Conservation (phyloP, 305 asterid species). For the Fraxinus latifolia region DNA sequence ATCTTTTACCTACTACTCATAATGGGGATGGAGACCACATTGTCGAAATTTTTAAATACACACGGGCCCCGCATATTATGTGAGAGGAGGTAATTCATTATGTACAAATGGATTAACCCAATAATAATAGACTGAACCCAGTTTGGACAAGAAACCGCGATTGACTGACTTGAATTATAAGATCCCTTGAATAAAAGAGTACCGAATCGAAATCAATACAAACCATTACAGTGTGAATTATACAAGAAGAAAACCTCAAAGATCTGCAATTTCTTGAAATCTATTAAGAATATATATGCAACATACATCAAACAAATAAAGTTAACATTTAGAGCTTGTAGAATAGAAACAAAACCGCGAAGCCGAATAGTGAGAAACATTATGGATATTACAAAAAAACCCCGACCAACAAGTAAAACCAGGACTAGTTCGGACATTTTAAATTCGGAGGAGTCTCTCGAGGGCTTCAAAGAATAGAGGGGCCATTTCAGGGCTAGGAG, state of each 20-base stretch:
- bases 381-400: neutral
- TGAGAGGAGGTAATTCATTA: too few species aligned
- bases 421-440: conserved; percentile 12
- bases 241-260: neutral
- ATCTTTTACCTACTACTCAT: too few species aligned
- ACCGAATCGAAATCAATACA: neutral
- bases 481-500: conserved; percentile 83
- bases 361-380: neutral
- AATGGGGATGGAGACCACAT: too few species aligned
- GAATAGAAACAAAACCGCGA: neutral
- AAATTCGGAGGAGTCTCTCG: conserved; percentile 62
- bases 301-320: neutral
- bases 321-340: neutral
- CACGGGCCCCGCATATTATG: too few species aligned
- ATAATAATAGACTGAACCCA: neutral
- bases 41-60: too few species aligned
- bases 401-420: neutral
- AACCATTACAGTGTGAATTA: neutral
- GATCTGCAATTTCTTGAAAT: neutral
- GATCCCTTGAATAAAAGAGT: neutral
- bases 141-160: neutral
- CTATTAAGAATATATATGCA: neutral
- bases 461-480: conserved; percentile 85
- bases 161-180: neutral
- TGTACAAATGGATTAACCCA: too few species aligned